phyloP scores from a whole-genome alignment of 768 basidiomycete species.

The Psilocybe cyanescens region DNA sequence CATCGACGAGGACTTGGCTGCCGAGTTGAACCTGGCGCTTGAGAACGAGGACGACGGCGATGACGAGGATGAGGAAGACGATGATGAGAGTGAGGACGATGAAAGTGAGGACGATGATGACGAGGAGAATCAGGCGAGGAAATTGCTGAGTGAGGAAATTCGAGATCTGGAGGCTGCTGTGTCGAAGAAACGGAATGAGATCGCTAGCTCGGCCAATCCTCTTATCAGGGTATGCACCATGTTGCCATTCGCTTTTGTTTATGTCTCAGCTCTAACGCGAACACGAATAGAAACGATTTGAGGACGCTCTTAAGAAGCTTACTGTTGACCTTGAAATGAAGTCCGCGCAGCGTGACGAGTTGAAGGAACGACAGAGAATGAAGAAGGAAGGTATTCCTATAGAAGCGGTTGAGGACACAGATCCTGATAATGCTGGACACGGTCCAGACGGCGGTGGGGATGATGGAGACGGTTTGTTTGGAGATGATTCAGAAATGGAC shows the following conservation, averaged over 20 bases:
- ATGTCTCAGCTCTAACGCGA: slow-evolving; percentile 2
- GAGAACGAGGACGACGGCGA: slow-evolving; percentile 70
- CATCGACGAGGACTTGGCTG: slow-evolving; percentile 87
- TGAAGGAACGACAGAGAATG: slow-evolving; percentile 75
- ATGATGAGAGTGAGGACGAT: slow-evolving; percentile 58
- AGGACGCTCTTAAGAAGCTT: slow-evolving; percentile 89
- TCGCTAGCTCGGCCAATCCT: slow-evolving; percentile 83
- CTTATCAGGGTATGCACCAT: slow-evolving; percentile 69
- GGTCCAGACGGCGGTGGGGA: slow-evolving; percentile 34
- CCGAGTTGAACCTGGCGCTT: slow-evolving; percentile 84
- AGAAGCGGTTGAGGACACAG: slow-evolving; percentile 42
- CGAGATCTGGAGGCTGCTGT: slow-evolving; percentile 88
- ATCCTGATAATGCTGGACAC: slow-evolving; percentile 36
- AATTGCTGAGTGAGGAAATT: slow-evolving; percentile 87
- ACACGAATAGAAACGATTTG: slow-evolving; percentile 78
- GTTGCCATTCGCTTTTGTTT: not conserved
- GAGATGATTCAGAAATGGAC: slow-evolving; percentile 49
- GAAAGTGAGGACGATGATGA: slow-evolving; percentile 87
- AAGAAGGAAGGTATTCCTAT: slow-evolving; percentile 66
- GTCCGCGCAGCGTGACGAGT: slow-evolving; percentile 73
- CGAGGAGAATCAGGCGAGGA: slow-evolving; percentile 76
- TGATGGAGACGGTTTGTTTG: slow-evolving; percentile 48
- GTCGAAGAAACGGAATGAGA: slow-evolving; percentile 81
- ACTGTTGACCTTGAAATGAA: slow-evolving; percentile 88
- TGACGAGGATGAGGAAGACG: slow-evolving; percentile 68